Base-by-base conservation (phyloP, 2,329 filamentous ascomycete genomes). In the Cladosporium sp. region DNA sequence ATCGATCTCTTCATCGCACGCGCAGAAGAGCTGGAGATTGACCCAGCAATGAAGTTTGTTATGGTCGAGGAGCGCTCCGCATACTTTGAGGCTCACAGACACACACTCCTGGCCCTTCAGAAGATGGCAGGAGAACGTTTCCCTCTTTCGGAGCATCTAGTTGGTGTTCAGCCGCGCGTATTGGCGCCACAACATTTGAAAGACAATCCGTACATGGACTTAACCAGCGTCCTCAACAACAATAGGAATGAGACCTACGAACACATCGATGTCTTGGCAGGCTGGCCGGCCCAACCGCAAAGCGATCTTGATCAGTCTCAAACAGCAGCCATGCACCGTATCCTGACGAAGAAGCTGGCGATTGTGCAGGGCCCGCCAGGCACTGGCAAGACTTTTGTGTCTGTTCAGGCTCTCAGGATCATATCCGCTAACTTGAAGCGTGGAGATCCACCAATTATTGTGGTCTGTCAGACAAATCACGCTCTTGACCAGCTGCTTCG, bases 401-500 rank as follows among this genome's bases (percentile, higher is more conserved):
- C 90, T 0, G 83, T 93, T 2, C 75, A 85, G 24, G 87, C 88
- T 0, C 71, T 97, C 9, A 83, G 82, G 47, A 77, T 87, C 1
- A 75, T 92, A 54, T 75, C 90, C 0, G 72, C 78, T 1, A 89
- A 88, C 54, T 79, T 83, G 66, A 68, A 70, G 2, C 65, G 68
- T 1, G 76, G 73, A 0, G 83, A 87, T 58, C 80, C 85, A 8
- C 89, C 89, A 0, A 85, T 97, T 28, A 79, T 96, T 19, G 78
- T 96, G 3, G 83, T 91, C 0, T 91, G 90, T 7, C 91, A 96
- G 65, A 97, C 91, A 0, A 97, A 97, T 59, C 91, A 96, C 71
- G 91, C 91, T 0, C 75, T 96, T 0, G 91, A 97, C 64, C 91
- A 96, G 68, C 77, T 97, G 0, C 76, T 96, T 0, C 74, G 76